Evolutionary conservation across 805 yeast genomes (phyloP).

Genomic region (Schwanniomyces vanrijiae): DNA sequence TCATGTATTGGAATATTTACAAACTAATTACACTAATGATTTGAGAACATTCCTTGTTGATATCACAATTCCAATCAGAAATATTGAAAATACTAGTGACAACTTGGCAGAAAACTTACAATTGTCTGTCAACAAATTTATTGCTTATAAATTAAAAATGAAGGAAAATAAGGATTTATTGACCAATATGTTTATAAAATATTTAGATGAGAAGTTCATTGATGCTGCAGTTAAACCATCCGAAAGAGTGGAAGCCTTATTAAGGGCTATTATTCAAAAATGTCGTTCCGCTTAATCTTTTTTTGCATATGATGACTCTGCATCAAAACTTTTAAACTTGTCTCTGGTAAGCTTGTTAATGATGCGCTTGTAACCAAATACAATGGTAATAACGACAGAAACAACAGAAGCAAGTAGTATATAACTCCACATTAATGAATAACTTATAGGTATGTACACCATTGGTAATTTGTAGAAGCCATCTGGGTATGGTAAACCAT

Average conservation of each 20-base stretch:
- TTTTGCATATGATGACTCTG: constrained; percentile 20
- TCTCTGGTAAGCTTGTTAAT: constrained; percentile 14
- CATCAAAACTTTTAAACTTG: constrained; percentile 21
- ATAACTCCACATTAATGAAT: constrained; percentile 16
- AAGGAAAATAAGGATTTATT: constrained; percentile 31
- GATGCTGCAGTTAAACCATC: constrained; percentile 14
- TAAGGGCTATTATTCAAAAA: constrained; percentile 41
- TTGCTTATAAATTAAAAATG: constrained; percentile 53
- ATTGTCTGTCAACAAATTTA: constrained; percentile 66
- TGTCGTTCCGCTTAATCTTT: constrained; percentile 26
- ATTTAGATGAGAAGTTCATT: constrained; percentile 26
- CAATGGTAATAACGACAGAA: constrained; percentile 23
- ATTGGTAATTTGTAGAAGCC: constrained; percentile 42
- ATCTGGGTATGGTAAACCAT: constrained; percentile 33
- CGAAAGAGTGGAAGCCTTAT: constrained; percentile 28
- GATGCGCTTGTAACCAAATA: constrained; percentile 23
- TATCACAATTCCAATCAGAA: constrained; percentile 67
- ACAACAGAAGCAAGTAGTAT: constrained; percentile 20
- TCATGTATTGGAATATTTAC: constrained; percentile 61
- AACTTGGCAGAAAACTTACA: constrained; percentile 62
- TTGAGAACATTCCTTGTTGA: constrained; percentile 49
- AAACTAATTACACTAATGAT: constrained; percentile 38
- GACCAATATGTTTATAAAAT: constrained; percentile 24
- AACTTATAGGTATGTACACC: constrained; percentile 26
- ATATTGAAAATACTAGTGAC: constrained; percentile 35